Evolutionary conservation across 1,284 basidiomycete genomes (phyloP), one percentile per base, ranked within the genome.

Genomic region (Pseudozyma sp.): DNA sequence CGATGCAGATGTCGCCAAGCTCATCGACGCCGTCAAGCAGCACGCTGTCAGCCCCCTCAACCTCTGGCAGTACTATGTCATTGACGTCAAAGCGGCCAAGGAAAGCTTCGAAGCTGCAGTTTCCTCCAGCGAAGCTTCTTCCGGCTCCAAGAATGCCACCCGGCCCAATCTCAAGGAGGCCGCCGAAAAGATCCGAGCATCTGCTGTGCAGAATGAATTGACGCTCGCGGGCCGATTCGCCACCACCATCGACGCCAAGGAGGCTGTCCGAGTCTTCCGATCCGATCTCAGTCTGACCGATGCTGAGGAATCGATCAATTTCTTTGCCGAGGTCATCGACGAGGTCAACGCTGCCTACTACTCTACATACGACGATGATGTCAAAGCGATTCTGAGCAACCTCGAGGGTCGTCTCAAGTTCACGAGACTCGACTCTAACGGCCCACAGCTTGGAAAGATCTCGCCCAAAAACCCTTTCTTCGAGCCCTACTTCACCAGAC

Each of bases 31-130:
- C 3, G 60, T 81, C 57, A 78, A 75, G 57, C 39, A 68, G 39
- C 69, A 79, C 30, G 79, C 75, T 6, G 39, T 81, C 7, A 55
- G 19, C 8, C 68, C 68, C 16, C 73, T 81, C 48, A 64, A 78
- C 44, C 73, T 81, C 11, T 81, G 80, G 80, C 75, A 81, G 42
- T 81, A 72, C 68, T 81, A 81, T 47, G 80, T 74, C 29, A 42
- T 81, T 35, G 74, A 81, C 31, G 71, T 73, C 33, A 57, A 73
- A 46, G 72, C 67, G 0, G 54, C 73, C 17, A 75, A 67, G 46
- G 53, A 64, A 14, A 60, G 45, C 31, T 72, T 81, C 54, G 39
- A 29, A 11, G 43, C 58, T 13, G 75, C 61, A 16, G 3, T 64
- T 13, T 54, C 61, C 29, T 54, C 60, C 16, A 44, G 31, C 42